A percentile compares a stretch with the other conserved stretches of the same genome.
These are phyloP conservation scores for Cephaloascus albidus DNA, from an alignment of 805 yeast species.

Conservation along the genomic window DNA sequence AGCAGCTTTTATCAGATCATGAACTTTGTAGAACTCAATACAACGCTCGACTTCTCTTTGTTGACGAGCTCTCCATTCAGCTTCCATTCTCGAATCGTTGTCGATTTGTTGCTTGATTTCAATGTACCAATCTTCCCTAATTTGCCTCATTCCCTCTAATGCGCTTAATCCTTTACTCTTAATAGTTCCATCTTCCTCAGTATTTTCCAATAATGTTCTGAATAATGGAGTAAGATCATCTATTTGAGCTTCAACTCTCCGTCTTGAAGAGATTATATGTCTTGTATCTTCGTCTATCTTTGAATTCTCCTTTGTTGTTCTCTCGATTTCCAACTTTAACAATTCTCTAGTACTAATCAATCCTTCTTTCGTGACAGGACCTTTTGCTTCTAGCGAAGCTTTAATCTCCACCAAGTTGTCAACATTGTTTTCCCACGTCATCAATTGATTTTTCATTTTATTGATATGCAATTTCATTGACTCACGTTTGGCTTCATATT, in stretches of 20 bases:
- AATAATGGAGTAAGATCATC: constrained; percentile 12
- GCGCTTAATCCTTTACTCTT: constrained; percentile 4
- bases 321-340: constrained; percentile 14
- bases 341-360: constrained; percentile 10
- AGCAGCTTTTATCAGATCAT: constrained; percentile 6
- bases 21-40: constrained; percentile 11
- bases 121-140: background rate
- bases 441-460: constrained; percentile 21
- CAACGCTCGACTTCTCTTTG: constrained; percentile 22
- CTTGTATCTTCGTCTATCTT: constrained; percentile 20
- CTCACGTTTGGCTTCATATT: constrained; percentile 17
- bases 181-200: constrained; percentile 3
- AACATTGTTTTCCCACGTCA: constrained; percentile 18
- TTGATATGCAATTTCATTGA: constrained; percentile 17
- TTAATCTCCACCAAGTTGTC: constrained; percentile 9
- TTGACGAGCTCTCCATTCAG: constrained; percentile 28
- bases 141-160: background rate
- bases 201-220: constrained; percentile 8
- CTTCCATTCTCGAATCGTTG: constrained; percentile 22
- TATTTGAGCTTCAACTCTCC: constrained; percentile 12
- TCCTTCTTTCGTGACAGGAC: background rate
- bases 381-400: constrained; percentile 2
- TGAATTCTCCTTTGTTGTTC: constrained; percentile 14
- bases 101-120: constrained; percentile 9
- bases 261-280: constrained; percentile 13